A percentile compares a stretch with the other conserved stretches of the same genome.
phyloP scores from a whole-genome alignment of 108 stramenopile species.

The Cyclotella cryptica region DNA sequence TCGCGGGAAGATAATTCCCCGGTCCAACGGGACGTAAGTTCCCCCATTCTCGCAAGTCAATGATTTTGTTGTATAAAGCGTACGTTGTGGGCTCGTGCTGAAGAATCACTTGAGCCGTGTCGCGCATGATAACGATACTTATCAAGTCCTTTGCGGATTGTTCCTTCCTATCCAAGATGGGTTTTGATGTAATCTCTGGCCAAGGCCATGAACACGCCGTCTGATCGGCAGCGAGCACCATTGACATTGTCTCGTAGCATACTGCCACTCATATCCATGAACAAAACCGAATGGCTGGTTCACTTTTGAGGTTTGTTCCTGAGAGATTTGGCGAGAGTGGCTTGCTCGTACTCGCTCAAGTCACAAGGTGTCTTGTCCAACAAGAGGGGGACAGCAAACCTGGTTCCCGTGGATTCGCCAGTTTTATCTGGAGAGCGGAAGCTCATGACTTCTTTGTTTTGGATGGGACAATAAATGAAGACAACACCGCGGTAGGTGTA shows the following conservation, averaged over 20 bases:
- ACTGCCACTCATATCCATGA: conserved; percentile 33
- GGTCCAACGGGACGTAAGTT: conserved; percentile 23
- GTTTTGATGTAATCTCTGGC: conserved; percentile 26
- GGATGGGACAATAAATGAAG: conserved; percentile 53
- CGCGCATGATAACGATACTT: conserved; percentile 47
- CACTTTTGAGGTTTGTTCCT: conserved; percentile 5
- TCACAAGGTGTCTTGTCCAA: conserved; percentile 22
- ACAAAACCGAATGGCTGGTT: conserved; percentile 27
- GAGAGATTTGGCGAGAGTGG: neutral
- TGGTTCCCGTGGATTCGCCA: conserved; percentile 36
- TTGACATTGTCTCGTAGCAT: conserved; percentile 32
- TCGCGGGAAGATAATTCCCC: conserved; percentile 60
- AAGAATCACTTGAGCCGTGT: conserved; percentile 39
- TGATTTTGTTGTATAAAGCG: conserved; percentile 49
- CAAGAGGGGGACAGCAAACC: conserved; percentile 40
- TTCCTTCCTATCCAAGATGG: neutral
- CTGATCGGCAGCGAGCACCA: conserved; percentile 23
- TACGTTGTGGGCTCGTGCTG: conserved; percentile 48
- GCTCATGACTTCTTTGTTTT: conserved; percentile 52
- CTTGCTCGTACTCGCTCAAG: conserved; percentile 13
- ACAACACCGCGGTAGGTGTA: conserved; percentile 61
- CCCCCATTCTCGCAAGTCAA: conserved; percentile 47
- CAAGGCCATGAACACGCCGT: conserved; percentile 33
- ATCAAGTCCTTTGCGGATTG: conserved; percentile 32
- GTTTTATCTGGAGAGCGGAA: conserved; percentile 17